phyloP scores from a whole-genome alignment of 768 basidiomycete species.

The Hebeloma cylindrosporum region DNA sequence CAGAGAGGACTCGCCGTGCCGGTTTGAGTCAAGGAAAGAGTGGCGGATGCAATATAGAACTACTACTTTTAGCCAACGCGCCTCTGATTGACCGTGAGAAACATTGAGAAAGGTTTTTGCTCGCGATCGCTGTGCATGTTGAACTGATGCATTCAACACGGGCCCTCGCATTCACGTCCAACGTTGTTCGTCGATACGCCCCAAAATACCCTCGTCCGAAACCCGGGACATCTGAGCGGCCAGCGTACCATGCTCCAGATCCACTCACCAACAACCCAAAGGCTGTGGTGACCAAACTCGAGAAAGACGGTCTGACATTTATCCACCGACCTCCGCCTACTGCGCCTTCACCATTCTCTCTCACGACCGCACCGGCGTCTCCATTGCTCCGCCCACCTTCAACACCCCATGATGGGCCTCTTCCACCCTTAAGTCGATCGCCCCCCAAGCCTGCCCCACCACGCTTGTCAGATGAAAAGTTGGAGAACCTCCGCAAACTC shows the following conservation, averaged over 20 bases:
- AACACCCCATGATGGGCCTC: conserved; percentile 27
- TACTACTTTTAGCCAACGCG: too few species aligned
- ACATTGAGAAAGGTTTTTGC: conserved; percentile 12
- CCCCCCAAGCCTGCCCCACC: conserved; percentile 34
- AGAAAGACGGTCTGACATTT: conserved; percentile 65
- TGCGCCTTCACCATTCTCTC: conserved; percentile 70
- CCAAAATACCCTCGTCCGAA: conserved; percentile 49
- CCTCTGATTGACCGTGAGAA: conserved; percentile 15
- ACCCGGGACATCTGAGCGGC: conserved; percentile 51
- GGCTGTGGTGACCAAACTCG: conserved; percentile 48
- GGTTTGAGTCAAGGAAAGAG: not conserved
- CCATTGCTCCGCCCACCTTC: conserved; percentile 56
- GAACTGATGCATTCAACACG: conserved; percentile 20
- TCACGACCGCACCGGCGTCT: conserved; percentile 67
- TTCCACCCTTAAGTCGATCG: conserved; percentile 52
- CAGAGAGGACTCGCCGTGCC: conserved; percentile 21
- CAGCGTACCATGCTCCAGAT: conserved; percentile 58
- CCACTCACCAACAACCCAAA: conserved; percentile 54
- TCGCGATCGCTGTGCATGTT: conserved; percentile 4
- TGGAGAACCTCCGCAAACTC: conserved; percentile 59
- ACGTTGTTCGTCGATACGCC: conserved; percentile 32
- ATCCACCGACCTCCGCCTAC: conserved; percentile 85
- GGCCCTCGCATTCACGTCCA: conserved; percentile 18
- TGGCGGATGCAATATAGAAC: not conserved
- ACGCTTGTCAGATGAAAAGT: conserved; percentile 50